phyloP scores from a whole-genome alignment of 2,329 filamentous ascomycete genomes.

The Akanthomyces lecanii region DNA sequence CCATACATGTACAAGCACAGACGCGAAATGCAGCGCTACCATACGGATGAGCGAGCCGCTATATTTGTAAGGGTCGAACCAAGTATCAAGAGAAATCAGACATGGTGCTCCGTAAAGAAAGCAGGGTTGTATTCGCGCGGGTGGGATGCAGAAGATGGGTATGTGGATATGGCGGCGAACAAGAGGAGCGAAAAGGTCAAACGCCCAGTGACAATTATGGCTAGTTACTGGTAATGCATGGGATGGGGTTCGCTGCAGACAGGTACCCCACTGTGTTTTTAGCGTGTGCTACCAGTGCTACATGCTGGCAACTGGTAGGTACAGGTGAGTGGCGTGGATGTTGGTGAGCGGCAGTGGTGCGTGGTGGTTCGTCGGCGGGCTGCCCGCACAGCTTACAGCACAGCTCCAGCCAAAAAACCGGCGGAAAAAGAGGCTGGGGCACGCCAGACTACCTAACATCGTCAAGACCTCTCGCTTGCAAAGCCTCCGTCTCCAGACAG shows the following conservation, averaged over 20 bases:
- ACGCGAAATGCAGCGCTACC: neutral
- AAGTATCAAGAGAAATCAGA: too few relatives aligned
- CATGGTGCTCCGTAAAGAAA: too few relatives aligned
- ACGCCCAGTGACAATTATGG: neutral
- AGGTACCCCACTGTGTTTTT: neutral
- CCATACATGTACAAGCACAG: neutral
- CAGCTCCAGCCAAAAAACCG: neutral
- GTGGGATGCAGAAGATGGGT: neutral
- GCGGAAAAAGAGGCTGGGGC: conserved; percentile 6
- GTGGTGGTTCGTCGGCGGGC: too few relatives aligned
- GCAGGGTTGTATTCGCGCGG: neutral
- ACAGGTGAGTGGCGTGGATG: too few relatives aligned
- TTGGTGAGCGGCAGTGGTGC: too few relatives aligned
- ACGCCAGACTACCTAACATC: conserved; percentile 15
- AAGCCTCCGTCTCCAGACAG: neutral
- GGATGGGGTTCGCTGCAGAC: conserved; percentile 5
- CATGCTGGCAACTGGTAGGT: too few relatives aligned
- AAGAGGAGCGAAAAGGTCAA: neutral
- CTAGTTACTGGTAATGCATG: neutral
- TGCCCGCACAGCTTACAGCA: too few relatives aligned
- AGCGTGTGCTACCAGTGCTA: neutral
- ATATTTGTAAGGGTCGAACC: neutral
- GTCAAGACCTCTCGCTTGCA: conserved; percentile 3
- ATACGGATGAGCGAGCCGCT: neutral
- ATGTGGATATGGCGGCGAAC: neutral